phyloP scores from a whole-genome alignment of 78 protist genomes.

The Tieghemostelium lacteum region DNA sequence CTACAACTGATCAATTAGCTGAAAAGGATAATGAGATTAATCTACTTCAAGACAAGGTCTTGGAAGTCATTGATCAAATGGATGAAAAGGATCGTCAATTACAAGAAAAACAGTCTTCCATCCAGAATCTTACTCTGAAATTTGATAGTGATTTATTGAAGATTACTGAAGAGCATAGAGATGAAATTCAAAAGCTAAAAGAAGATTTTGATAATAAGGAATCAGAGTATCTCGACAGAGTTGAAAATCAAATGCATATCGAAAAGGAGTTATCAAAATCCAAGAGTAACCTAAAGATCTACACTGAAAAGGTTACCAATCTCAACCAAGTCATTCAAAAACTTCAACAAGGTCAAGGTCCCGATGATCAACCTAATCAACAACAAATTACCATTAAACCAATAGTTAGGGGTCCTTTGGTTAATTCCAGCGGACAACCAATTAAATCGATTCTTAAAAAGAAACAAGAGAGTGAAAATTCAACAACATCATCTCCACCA shows the following conservation, averaged over 20 bases:
- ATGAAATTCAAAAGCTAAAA: not conserved
- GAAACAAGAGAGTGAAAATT: not conserved
- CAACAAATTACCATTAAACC: not conserved
- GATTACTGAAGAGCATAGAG: not conserved
- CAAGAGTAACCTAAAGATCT: not conserved
- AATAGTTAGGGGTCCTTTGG: not conserved
- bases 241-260: not conserved
- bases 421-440: slow-evolving; percentile 28
- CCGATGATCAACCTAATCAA: not conserved
- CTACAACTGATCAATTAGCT: not conserved
- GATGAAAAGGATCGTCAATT: not conserved
- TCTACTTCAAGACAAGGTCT: too few relatives aligned
- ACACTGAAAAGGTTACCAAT: not conserved
- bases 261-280: slow-evolving; percentile 8
- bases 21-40: not conserved
- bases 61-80: too few relatives aligned
- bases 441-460: slow-evolving; percentile 42
- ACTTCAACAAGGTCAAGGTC: not conserved
- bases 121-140: too few relatives aligned
- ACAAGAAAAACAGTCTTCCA: not conserved
- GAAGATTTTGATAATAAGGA: slow-evolving; percentile 16
- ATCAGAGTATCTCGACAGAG: slow-evolving; percentile 13
- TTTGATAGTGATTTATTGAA: too few relatives aligned
- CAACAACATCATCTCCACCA: not conserved
- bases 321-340: slow-evolving; percentile 1